These are phyloP conservation scores for Acanthamoeba healyi DNA, from an alignment of 208 protist species.

Conservation along the genomic window DNA sequence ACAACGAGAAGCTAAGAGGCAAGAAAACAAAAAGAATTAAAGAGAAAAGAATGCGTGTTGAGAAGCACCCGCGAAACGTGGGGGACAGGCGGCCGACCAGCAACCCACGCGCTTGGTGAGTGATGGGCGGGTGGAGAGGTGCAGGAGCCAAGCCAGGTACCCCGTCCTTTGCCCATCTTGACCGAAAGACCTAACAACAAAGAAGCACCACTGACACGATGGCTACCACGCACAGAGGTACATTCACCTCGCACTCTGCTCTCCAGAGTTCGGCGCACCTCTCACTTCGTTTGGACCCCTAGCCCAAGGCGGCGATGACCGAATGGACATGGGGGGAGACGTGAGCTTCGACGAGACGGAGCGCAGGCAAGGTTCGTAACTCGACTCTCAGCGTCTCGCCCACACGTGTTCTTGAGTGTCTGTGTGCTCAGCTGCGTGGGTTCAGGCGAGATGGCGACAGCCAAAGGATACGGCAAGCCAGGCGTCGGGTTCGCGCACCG, in stretches of 20 bases:
- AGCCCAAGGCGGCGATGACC: background rate
- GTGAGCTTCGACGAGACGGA: background rate
- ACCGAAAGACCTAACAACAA: no score
- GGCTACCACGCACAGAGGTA: background rate
- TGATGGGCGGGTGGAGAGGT: no score
- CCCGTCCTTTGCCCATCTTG: no score
- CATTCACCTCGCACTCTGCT: no score
- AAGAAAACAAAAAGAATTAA: no score
- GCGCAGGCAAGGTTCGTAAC: background rate
- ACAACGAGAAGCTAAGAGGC: no score
- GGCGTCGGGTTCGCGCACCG: background rate
- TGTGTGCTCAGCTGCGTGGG: no score
- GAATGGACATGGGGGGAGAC: conserved; percentile 7
- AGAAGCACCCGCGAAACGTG: background rate
- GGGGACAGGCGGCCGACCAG: background rate
- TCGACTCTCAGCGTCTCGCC: background rate
- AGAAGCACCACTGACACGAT: no score
- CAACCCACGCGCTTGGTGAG: background rate
- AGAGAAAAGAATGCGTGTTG: no score
- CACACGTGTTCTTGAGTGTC: background rate
- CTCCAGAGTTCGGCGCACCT: no score
- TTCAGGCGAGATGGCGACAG: background rate
- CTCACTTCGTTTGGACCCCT: no score
- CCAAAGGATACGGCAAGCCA: background rate
- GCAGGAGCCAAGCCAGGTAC: no score